Base-by-base conservation (phyloP, 1,139 yeast genomes). In the Magnusiomyces fungicola region DNA sequence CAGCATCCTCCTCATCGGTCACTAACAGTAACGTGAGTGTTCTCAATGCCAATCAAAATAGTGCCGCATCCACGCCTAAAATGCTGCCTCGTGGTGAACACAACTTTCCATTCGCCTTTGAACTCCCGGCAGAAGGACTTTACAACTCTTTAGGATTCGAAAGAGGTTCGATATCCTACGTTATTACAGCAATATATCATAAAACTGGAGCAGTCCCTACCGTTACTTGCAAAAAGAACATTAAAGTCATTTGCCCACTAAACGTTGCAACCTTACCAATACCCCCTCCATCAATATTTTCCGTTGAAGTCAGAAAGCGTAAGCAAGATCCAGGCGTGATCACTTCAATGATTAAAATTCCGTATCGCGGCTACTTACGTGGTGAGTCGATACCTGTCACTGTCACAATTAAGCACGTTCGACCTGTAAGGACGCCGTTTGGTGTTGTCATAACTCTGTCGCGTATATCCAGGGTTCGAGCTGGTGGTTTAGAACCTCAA, bases 131-230 rank as follows among this genome's bases (percentile, higher is more conserved):
- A 56, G 80, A 78, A 57, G 75, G 85, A 54, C 73, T 87, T 3
- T 82, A 75, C 63, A 83, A 92, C 25, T 81, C 90, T 51, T 76
- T 89, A 25, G 85, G 82, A 56, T 89, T 89, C 61, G 96, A 90
- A 56, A 80, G 83, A 58, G 97, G 97, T 9, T 76, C 87, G 19
- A 85, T 89, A n/a, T 66, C 77, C 9, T 88, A 89, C 63, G 66
- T 70, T 32, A 67, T 89, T 43, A 74, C 79, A 49, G 83, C 87
- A 1, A 70, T 79, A 1, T 70, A 84, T 29, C 69, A 67, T 46
- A 60, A 66, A 19, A 62, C 66, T 21, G 57, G 63, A 1, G 52
- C 60, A 1, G 47, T 52, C 23, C 57, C 60, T 12, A 55, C 60
- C 1, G 41, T 56, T 16, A 53, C 58, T 1, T 58, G 66, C 37